Conservation (phyloP, 2,329 filamentous ascomycete genomes). For the Cercospora nicotianae region DNA sequence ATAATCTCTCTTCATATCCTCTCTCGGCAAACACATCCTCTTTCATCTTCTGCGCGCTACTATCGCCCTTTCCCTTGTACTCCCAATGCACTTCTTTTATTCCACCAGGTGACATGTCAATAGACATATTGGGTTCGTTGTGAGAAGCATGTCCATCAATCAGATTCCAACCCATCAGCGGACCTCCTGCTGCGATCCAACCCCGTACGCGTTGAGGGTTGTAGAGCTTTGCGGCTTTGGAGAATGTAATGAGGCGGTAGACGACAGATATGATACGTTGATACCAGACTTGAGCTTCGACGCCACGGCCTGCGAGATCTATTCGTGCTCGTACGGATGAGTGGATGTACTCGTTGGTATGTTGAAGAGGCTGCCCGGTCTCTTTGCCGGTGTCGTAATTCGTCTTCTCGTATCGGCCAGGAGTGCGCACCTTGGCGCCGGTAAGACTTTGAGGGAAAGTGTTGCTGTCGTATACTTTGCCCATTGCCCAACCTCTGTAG, state of each 20-base stretch:
- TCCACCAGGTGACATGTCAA: constrained; percentile 28
- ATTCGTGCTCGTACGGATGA: constrained; percentile 39
- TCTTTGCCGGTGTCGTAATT: constrained; percentile 33
- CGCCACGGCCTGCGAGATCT: constrained; percentile 35
- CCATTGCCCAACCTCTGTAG: constrained; percentile 37
- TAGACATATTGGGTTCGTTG: constrained; percentile 25
- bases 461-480: constrained; percentile 39
- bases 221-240: constrained; percentile 23
- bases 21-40: constrained; percentile 30
- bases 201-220: constrained; percentile 28
- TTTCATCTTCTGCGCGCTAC: constrained; percentile 22
- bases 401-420: constrained; percentile 36
- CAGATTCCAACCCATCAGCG: constrained; percentile 37
- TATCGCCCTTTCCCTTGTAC: constrained; percentile 24
- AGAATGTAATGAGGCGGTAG: constrained; percentile 26
- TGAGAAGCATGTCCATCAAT: constrained; percentile 34
- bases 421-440: constrained; percentile 32
- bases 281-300: constrained; percentile 33
- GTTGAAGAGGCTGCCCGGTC: constrained; percentile 28
- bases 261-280: constrained; percentile 21
- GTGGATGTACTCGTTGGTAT: constrained; percentile 41
- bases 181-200: constrained; percentile 24
- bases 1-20: constrained; percentile 26
- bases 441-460: constrained; percentile 38
- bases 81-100: constrained; percentile 32